A percentile compares a stretch with the other conserved stretches of the same genome.
Evolutionary conservation across 2,329 filamentous ascomycete species (phyloP).

Genomic region (Fusarium multiceps): DNA sequence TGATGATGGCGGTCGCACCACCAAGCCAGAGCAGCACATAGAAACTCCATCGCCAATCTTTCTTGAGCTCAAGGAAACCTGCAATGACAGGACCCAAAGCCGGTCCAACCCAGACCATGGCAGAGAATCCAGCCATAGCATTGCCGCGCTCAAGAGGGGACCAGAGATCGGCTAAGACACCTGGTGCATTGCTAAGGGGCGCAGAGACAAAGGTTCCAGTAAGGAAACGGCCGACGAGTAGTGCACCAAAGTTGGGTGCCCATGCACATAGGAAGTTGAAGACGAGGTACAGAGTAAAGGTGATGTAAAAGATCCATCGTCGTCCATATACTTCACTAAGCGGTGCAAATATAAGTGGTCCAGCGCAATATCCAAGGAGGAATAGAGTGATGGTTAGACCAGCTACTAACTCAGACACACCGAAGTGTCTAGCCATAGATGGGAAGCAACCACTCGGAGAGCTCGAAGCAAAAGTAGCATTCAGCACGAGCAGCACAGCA

Average conservation of each 20-base stretch:
- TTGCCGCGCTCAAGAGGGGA: slow-evolving; percentile 80
- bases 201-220: slow-evolving; percentile 84
- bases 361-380: slow-evolving; percentile 63
- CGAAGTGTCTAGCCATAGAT: slow-evolving; percentile 18
- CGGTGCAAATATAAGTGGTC: slow-evolving; percentile 79
- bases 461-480: slow-evolving; percentile 29
- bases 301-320: slow-evolving; percentile 63
- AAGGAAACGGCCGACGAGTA: slow-evolving; percentile 78
- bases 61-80: slow-evolving; percentile 74
- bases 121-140: slow-evolving; percentile 83
- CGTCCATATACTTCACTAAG: slow-evolving; percentile 78
- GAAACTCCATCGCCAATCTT: slow-evolving; percentile 68
- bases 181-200: slow-evolving; percentile 83
- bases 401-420: slow-evolving; percentile 26
- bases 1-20: slow-evolving; percentile 82
- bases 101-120: slow-evolving; percentile 79
- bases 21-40: slow-evolving; percentile 70
- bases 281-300: slow-evolving; percentile 74
- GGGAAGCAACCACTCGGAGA: slow-evolving; percentile 27
- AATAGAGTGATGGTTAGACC: slow-evolving; percentile 35
- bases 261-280: slow-evolving; percentile 83
- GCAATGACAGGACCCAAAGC: slow-evolving; percentile 65
- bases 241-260: slow-evolving; percentile 75
- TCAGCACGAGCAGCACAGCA: slow-evolving; percentile 22
- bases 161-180: slow-evolving; percentile 83